These are phyloP conservation scores for Exophiala mesophila DNA, from an alignment of 2,329 filamentous ascomycete genomes.

Conservation along the genomic window DNA sequence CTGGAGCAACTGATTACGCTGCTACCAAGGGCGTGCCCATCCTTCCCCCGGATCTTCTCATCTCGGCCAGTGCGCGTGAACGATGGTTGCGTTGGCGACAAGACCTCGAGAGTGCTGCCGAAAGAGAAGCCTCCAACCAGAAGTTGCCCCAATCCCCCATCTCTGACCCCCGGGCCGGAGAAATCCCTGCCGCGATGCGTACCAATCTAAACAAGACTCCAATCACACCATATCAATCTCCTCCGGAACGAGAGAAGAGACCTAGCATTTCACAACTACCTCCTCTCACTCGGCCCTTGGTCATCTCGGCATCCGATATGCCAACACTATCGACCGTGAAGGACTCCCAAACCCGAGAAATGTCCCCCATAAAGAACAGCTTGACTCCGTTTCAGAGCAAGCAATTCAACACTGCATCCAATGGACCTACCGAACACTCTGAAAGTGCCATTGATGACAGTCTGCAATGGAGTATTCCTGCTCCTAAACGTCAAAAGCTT, in stretches of 20 bases:
- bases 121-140: constrained; percentile 35
- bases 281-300: constrained; percentile 14
- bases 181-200: too few species aligned
- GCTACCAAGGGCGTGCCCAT: constrained; percentile 69
- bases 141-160: constrained; percentile 18
- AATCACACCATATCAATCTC: constrained; percentile 1
- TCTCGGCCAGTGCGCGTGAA: constrained; percentile 74
- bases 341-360: neutral
- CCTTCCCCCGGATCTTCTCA: constrained; percentile 67
- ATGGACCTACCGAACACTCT: neutral
- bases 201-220: neutral
- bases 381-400: neutral
- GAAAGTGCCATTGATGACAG: constrained; percentile 17
- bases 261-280: constrained; percentile 12
- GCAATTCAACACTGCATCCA: neutral
- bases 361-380: constrained; percentile 3
- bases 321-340: constrained; percentile 8
- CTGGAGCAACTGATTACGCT: constrained; percentile 83
- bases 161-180: too few species aligned
- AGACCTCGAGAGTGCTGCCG: constrained; percentile 63
- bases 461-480: constrained; percentile 10
- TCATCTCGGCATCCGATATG: constrained; percentile 16
- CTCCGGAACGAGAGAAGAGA: neutral
- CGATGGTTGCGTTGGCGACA: constrained; percentile 72
- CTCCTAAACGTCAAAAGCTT: constrained; percentile 18